Evolutionary conservation across 2,329 filamentous ascomycete genomes (phyloP), one percentile per base, ranked within the genome.

Genomic region (Harringtonia aguacate): DNA sequence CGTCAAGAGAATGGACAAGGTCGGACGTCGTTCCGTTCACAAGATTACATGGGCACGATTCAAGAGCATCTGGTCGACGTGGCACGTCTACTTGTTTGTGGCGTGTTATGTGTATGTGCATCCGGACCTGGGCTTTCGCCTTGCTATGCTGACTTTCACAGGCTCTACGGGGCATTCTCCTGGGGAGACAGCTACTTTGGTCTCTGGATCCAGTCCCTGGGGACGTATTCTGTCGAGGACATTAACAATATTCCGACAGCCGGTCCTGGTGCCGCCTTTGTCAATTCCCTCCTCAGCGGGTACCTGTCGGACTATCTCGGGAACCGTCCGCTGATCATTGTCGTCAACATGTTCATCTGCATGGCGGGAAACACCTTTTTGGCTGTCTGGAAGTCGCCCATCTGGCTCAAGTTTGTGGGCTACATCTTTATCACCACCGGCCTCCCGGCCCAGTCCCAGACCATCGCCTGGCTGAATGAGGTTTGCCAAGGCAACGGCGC

Each of bases 381-480:
- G 27, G 30, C 43, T 15, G 37, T 41, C 21, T 41, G 37, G 43
- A 31, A 37, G 33, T 27, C 37, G n/a, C 43, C 38, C 17, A 33
- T 18, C 5, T 36, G 37, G 31, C 38, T 41, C 31, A 45, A 41
- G 38, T 41, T 45, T 29, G 29, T 41, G 4, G 43, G 43, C 31
- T 45, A 41, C 24, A 45, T 45, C 38, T 45, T 41, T 15, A 45
- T 45, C 31, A 41, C 38, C 30, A 27, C 37, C 3, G 38, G 38
- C 17, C 37, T 41, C 6, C 37, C 31, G 20, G 43, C 43, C 3
- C 37, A 41, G 22, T 29, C 30, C 9, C 24, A 36, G 5, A 45
- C 43, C n/a, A 45, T 45, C 24, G 43, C 43, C 6, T 45, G 43
- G 43, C 29, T 45, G 14, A 45, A 45, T 17, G 43, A 45, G 28